Evolutionary conservation across 495 filamentous ascomycete species (phyloP).

Genomic region (Aspergillus conjunctus): DNA sequence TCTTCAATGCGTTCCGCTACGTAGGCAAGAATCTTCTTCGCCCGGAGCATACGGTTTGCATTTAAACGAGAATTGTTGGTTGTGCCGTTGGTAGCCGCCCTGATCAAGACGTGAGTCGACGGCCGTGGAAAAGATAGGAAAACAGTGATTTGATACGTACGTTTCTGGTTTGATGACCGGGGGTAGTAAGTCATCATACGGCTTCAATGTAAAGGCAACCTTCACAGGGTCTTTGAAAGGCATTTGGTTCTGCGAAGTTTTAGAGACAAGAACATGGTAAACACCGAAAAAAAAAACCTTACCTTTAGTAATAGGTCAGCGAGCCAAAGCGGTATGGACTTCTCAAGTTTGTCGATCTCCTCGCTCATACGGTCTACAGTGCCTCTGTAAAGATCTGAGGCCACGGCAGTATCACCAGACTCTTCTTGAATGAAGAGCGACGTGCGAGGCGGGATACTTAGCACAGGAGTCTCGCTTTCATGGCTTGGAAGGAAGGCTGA

Average conservation of each 20-base stretch:
- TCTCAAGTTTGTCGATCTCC: slow-evolving; percentile 83
- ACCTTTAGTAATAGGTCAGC: slow-evolving; percentile 84
- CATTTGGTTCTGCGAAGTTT: slow-evolving; percentile 64
- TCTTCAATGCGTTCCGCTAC: slow-evolving; percentile 89
- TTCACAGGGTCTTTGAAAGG: slow-evolving; percentile 92
- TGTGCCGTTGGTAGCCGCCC: slow-evolving; percentile 31
- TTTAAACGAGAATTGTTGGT: slow-evolving; percentile 88
- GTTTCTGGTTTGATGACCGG: slow-evolving; percentile 64
- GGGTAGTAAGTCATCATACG: slow-evolving; percentile 76
- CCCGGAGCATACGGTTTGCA: slow-evolving; percentile 93
- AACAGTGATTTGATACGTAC: slow-evolving; percentile 31
- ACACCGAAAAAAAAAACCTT: slow-evolving; percentile 22
- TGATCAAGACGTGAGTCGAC: slow-evolving; percentile 1
- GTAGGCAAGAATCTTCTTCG: slow-evolving; percentile 93
- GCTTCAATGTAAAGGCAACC: slow-evolving; percentile 86
- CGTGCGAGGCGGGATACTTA: slow-evolving; percentile 76
- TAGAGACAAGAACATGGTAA: not conserved
- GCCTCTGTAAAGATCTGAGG: slow-evolving; percentile 88
- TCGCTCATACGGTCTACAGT: slow-evolving; percentile 74
- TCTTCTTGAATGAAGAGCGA: slow-evolving; percentile 96
- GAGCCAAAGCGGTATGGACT: slow-evolving; percentile 84
- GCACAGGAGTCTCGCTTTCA: slow-evolving; percentile 79
- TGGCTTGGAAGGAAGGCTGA: slow-evolving; percentile 75
- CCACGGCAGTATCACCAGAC: slow-evolving; percentile 80
- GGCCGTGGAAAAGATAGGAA: not conserved